A percentile compares a stretch with the other conserved stretches of the same genome.
These are phyloP conservation scores for Cadophora malorum DNA, from an alignment of 2,329 filamentous ascomycete genomes.

Conservation along the genomic window DNA sequence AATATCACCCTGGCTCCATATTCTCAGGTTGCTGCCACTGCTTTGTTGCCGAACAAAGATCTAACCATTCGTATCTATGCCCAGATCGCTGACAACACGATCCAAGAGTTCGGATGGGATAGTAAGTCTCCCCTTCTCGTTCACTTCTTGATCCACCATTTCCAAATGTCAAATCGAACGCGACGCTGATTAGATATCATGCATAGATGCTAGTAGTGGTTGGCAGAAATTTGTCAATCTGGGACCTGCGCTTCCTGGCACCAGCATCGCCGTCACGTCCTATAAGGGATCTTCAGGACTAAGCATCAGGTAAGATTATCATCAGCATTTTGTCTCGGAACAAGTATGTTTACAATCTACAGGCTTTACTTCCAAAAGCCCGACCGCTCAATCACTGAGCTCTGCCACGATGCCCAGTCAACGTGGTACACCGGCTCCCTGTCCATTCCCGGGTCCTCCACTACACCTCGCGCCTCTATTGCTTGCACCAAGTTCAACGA, in stretches of 20 bases:
- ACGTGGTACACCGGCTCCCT: slow-evolving; percentile 18
- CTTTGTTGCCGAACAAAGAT: slow-evolving; percentile 1
- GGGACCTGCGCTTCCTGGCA: slow-evolving; percentile 18
- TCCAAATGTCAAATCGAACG: not conserved
- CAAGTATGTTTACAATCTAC: not conserved
- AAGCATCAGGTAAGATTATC: slow-evolving; percentile 16
- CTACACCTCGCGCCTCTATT: slow-evolving; percentile 4
- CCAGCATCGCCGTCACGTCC: slow-evolving; percentile 15
- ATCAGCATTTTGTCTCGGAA: not conserved
- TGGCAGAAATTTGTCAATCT: slow-evolving; percentile 23
- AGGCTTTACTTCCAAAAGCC: slow-evolving; percentile 21
- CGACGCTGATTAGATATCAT: not conserved
- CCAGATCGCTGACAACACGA: slow-evolving; percentile 20
- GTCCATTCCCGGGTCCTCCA: slow-evolving; percentile 9
- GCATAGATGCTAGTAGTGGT: not conserved
- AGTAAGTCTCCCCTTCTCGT: not conserved
- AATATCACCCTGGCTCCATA: slow-evolving; percentile 18
- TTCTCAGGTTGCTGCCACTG: slow-evolving; percentile 19
- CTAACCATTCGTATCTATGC: slow-evolving; percentile 15
- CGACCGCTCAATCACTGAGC: slow-evolving; percentile 14
- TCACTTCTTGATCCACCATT: not conserved
- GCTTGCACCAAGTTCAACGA: slow-evolving; percentile 22
- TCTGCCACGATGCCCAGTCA: slow-evolving; percentile 6
- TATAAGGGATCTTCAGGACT: slow-evolving; percentile 4
- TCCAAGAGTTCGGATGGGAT: slow-evolving; percentile 24